These are phyloP conservation scores for Yarrowia sp. DNA, from an alignment of 805 yeast species.

Conservation along the genomic window DNA sequence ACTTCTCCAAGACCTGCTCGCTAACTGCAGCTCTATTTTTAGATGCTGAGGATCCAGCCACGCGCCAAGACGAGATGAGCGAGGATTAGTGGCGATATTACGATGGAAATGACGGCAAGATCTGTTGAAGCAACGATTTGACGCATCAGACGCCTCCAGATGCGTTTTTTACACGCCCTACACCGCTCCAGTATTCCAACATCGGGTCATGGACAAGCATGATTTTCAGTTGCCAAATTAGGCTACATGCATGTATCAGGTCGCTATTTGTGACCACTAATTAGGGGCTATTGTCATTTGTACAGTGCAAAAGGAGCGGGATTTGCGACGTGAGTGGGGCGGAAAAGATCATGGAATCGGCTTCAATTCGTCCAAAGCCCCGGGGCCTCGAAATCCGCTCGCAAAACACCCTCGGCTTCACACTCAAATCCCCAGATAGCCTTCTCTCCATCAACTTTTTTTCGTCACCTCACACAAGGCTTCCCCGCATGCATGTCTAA, in stretches of 20 bases:
- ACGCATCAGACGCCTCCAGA: too few species aligned
- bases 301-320: conserved; percentile 2
- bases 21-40: conserved; percentile 31
- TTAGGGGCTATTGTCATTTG: conserved; percentile 14
- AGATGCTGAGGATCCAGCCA: conserved; percentile 1
- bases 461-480: neutral
- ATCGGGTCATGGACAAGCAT: neutral
- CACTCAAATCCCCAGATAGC: neutral
- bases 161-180: neutral
- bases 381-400: neutral
- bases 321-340: neutral
- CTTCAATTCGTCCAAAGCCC: neutral
- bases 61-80: conserved; percentile 1
- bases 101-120: neutral
- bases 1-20: conserved; percentile 25
- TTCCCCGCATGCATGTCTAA: conserved; percentile 35
- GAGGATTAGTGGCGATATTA: neutral
- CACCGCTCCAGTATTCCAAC: neutral
- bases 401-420: neutral
- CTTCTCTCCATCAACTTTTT: neutral
- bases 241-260: conserved; percentile 32
- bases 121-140: too few species aligned
- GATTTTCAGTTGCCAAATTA: conserved; percentile 35
- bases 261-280: conserved; percentile 15
- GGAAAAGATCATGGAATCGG: neutral